These are phyloP conservation scores for Rhodotorula babjevae DNA, from an alignment of 768 basidiomycete genomes.

Conservation along the genomic window DNA sequence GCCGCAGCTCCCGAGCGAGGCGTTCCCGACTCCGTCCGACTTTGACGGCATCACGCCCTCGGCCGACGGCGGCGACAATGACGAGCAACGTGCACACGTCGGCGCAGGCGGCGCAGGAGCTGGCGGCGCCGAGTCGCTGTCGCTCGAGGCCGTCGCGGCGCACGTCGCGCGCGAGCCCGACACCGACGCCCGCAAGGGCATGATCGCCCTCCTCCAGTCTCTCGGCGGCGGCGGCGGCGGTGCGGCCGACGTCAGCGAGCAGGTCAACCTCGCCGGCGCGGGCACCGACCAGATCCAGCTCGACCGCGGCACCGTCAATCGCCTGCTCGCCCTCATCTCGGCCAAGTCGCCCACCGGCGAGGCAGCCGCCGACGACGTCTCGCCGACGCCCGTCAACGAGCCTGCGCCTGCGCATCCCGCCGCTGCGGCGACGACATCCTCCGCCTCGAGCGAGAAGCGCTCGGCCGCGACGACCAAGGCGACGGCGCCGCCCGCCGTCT, in stretches of 20 bases:
- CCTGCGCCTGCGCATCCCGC: too few relatives aligned
- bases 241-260: not conserved
- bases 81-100: not conserved
- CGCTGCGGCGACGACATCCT: too few relatives aligned
- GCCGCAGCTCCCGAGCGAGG: constrained; percentile 30
- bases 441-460: not conserved
- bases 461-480: not conserved
- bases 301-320: constrained; percentile 32
- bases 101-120: too few relatives aligned
- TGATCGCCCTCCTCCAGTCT: constrained; percentile 25
- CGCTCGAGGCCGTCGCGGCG: constrained; percentile 20
- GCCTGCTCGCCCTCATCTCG: constrained; percentile 30
- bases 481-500: not conserved
- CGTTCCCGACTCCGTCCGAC: constrained; percentile 34
- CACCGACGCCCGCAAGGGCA: constrained; percentile 15
- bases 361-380: not conserved
- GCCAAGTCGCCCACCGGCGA: not conserved
- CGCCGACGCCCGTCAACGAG: not conserved
- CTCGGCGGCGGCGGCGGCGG: not conserved
- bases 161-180: constrained; percentile 30
- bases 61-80: constrained; percentile 31
- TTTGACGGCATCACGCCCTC: constrained; percentile 36
- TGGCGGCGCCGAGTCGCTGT: not conserved
- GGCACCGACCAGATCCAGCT: constrained; percentile 17
- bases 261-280: not conserved